A percentile compares a stretch with the other conserved stretches of the same genome.
Evolutionary conservation across 768 basidiomycete genomes (phyloP).

Genomic region (Macrolepiota fuliginosa): DNA sequence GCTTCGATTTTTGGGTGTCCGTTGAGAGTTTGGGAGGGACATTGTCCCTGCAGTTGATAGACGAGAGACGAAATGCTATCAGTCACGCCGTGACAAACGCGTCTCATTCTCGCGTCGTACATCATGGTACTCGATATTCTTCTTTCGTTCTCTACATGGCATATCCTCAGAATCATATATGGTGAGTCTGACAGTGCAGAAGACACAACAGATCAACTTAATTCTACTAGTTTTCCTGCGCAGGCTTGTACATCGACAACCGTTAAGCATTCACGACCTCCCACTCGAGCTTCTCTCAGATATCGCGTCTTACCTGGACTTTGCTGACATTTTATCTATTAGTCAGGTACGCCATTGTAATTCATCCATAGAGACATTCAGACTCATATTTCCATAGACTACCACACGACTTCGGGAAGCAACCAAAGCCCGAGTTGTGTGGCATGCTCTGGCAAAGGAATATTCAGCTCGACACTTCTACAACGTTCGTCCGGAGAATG

Average conservation of each 20-base stretch:
- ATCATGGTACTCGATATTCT: neutral
- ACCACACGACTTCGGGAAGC: neutral
- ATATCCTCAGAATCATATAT: neutral
- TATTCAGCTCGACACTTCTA: neutral
- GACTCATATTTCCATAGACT: neutral
- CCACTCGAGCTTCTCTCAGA: neutral
- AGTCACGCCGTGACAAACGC: neutral
- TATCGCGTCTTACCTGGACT: neutral
- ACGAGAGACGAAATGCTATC: too few species aligned
- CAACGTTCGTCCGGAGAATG: neutral
- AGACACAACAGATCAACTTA: neutral
- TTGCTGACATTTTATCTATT: neutral
- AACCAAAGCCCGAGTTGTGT: neutral
- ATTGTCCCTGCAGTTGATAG: neutral
- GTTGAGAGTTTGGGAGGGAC: conserved; percentile 6
- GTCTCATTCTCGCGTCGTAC: neutral
- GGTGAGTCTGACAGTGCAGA: neutral
- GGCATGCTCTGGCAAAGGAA: neutral
- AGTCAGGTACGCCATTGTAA: neutral
- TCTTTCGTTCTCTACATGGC: neutral
- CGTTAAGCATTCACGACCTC: neutral
- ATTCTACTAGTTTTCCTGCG: neutral
- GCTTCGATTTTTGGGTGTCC: conserved; percentile 7
- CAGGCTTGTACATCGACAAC: too few species aligned
- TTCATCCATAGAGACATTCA: neutral